Base-by-base conservation (phyloP, 2,329 filamentous ascomycete genomes). In the Ophiostoma sp. region DNA sequence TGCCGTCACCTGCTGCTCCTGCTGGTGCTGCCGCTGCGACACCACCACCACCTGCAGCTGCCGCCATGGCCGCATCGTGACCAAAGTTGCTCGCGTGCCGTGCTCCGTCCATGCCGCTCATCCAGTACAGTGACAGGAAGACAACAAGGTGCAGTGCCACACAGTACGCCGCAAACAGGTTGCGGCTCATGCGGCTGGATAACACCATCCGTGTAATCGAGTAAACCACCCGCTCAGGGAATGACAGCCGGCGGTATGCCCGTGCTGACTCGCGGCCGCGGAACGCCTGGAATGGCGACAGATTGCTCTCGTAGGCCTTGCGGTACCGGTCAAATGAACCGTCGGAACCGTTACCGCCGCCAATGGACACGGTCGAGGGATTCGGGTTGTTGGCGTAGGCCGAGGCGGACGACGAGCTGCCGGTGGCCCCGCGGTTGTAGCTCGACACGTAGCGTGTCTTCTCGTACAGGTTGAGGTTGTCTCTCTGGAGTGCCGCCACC, bases 371-470 rank as follows among this genome's bases (percentile, higher is more conserved):
- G 28, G 92, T 90, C 0, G 92, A 92, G 0, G 93, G 90, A 79
- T 95, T 97, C 2, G 93, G 91, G 78, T 91, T 94, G 73, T 86
- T 85, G 50, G 87, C 86, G 76, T 86, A 88, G 59, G 86, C 86
- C 57, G 90, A 92, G n/a, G 90, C 90, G 15, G 90, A 90, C 17
- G 88, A 88, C 5, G 89, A 89, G 12, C 90, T 89, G 52, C 84
- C 76, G 36, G 76, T 77, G 52, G 87, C 88, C 63, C 88, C 88
- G 71, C 95, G 90, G 81, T 91, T 97, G 85, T 98, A 99, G 2
- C 93, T 95, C 7, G 94, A 97, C 31, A 98, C 91, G 80, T 99
- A 99, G 77, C 96, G 90, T 22, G 95, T 97, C 87, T 98, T 99
- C 82, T 99, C 96, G 81, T 99, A 99, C 8, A 99, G 87, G 78